These are phyloP conservation scores for Neofusicoccum parvum DNA, from an alignment of 2,329 filamentous ascomycete species.

Conservation along the genomic window DNA sequence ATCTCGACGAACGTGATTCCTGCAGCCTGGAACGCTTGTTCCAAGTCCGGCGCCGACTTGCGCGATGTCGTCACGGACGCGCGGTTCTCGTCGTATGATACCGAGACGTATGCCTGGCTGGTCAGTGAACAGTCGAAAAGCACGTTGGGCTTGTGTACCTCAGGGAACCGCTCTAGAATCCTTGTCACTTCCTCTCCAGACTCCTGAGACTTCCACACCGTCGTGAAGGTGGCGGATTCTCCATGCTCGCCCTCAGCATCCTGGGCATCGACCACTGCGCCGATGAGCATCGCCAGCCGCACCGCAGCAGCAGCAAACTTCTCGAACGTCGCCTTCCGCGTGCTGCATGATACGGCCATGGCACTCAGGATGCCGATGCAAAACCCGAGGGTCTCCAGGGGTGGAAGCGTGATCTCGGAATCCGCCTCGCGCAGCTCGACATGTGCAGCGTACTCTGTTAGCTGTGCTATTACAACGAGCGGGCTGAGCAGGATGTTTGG, in stretches of 20 bases:
- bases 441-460: slow-evolving; percentile 37
- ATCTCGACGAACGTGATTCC: neutral
- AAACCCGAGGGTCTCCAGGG: slow-evolving; percentile 31
- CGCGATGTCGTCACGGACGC: neutral
- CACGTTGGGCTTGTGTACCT: no score
- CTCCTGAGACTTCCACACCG: neutral
- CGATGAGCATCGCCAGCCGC: slow-evolving; percentile 19
- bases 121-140: no score
- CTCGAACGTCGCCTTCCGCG: slow-evolving; percentile 9
- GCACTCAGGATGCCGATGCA: slow-evolving; percentile 22
- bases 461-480: slow-evolving; percentile 43
- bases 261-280: slow-evolving; percentile 18
- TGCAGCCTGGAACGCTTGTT: neutral
- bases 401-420: slow-evolving; percentile 29
- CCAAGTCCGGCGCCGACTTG: neutral
- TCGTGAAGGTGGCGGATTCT: slow-evolving; percentile 6
- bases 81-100: neutral
- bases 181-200: neutral
- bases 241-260: slow-evolving; percentile 3
- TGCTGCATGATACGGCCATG: neutral
- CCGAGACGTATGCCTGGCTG: neutral
- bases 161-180: neutral
- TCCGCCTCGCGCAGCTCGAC: slow-evolving; percentile 20
- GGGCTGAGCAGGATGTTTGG: slow-evolving; percentile 41
- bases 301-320: slow-evolving; percentile 4